Conservation (phyloP, 1,284 basidiomycete genomes). For the Sanguinoderma infundibulare region DNA sequence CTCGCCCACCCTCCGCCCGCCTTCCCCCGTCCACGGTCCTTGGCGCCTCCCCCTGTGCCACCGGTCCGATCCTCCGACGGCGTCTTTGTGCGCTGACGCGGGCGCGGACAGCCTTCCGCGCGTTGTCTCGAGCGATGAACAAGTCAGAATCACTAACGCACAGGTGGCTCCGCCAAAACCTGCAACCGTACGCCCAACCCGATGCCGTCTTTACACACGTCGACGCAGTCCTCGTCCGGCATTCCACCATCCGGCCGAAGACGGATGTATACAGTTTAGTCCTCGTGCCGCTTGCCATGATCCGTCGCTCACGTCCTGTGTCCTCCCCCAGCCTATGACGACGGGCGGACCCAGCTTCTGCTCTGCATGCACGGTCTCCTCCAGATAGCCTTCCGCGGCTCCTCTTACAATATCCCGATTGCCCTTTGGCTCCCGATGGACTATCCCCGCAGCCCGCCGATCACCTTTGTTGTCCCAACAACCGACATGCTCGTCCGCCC, state of each 20-base stretch:
- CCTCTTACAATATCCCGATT: constrained; percentile 93
- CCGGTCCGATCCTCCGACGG: constrained; percentile 13
- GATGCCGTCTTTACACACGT: constrained; percentile 67
- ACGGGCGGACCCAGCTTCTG: constrained; percentile 90
- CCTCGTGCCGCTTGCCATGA: constrained; percentile 11
- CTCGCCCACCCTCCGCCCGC: background rate
- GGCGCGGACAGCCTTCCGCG: constrained; percentile 6
- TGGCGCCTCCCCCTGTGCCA: background rate
- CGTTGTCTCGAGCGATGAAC: constrained; percentile 24
- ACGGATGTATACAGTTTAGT: constrained; percentile 90
- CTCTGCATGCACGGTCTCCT: constrained; percentile 91
- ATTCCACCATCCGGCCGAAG: constrained; percentile 80
- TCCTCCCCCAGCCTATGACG: constrained; percentile 78
- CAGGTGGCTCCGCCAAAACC: constrained; percentile 78
- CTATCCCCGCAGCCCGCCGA: constrained; percentile 82
- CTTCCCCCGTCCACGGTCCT: background rate
- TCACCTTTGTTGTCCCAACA: constrained; percentile 96
- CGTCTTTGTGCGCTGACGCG: background rate
- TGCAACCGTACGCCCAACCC: constrained; percentile 62
- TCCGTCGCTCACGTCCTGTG: constrained; percentile 21
- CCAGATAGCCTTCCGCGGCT: constrained; percentile 80
- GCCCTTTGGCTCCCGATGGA: constrained; percentile 87
- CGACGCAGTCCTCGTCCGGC: constrained; percentile 62
- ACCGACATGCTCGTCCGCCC: constrained; percentile 88
- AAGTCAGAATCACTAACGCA: constrained; percentile 45